A percentile compares a stretch with the other conserved stretches of the same genome.
phyloP scores from a whole-genome alignment of 192 early-diverging fungal genomes.

The Rhizoclosmatium globosum region DNA sequence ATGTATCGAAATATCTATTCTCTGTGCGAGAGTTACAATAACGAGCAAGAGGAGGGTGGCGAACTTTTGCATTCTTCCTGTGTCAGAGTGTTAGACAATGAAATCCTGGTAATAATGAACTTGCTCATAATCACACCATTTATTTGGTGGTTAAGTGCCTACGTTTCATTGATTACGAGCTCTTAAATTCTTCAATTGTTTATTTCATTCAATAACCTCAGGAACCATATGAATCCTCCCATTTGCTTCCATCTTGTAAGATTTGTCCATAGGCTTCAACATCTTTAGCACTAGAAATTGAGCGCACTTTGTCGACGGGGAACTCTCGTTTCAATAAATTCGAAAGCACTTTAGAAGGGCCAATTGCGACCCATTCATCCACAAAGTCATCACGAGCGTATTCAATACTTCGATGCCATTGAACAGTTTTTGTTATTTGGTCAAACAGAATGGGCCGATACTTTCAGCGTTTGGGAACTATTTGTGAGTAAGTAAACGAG shows the following conservation, averaged over 20 bases:
- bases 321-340: constrained; percentile 91
- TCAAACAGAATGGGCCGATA: constrained; percentile 73
- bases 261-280: constrained; percentile 11
- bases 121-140: neutral
- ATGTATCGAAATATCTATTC: no score
- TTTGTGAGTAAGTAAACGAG: neutral
- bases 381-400: constrained; percentile 83
- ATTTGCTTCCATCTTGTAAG: constrained; percentile 24
- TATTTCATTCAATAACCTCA: neutral
- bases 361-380: constrained; percentile 85
- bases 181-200: neutral
- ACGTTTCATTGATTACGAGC: neutral
- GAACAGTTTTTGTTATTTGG: constrained; percentile 86
- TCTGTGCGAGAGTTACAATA: no score
- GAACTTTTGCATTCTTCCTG: neutral
- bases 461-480: constrained; percentile 62
- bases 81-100: neutral
- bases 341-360: constrained; percentile 86
- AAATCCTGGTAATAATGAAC: neutral
- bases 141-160: neutral
- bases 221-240: constrained; percentile 10
- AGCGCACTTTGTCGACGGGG: constrained; percentile 49
- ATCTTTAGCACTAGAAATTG: constrained; percentile 19
- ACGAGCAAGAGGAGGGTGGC: no score
- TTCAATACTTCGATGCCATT: constrained; percentile 88